Evolutionary conservation across 2,329 filamentous ascomycete genomes (phyloP).

Genomic region (Tolypocladium pustulatum): DNA sequence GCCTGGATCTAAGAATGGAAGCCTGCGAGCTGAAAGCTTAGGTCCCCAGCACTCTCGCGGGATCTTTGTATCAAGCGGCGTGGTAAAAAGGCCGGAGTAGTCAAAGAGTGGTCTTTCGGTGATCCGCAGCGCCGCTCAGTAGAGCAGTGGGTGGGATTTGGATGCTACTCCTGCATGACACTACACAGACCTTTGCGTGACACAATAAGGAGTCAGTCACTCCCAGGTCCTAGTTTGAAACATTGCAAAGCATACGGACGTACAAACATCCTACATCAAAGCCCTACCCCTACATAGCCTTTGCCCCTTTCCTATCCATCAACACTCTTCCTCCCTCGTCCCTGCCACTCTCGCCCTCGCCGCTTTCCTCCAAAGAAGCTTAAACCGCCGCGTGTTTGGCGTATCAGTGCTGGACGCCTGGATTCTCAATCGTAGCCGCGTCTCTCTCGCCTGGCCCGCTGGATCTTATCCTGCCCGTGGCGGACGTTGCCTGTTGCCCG

Average conservation of each 20-base stretch:
- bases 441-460: background rate
- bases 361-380: background rate
- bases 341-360: background rate
- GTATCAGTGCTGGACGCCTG: background rate
- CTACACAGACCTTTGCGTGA: background rate
- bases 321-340: background rate
- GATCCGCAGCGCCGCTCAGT: background rate
- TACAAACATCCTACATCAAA: background rate
- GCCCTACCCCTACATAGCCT: background rate
- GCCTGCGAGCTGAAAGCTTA: background rate
- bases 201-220: background rate
- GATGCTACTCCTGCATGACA: background rate
- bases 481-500: background rate
- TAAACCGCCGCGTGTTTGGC: background rate
- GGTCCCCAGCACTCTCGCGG: background rate
- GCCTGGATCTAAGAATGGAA: background rate
- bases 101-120: background rate
- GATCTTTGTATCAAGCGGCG: background rate
- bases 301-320: background rate
- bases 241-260: background rate
- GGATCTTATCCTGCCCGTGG: background rate
- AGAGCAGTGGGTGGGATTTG: background rate
- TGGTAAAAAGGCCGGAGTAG: background rate
- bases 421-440: background rate
- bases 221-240: background rate